These are phyloP conservation scores for Aspergillus thermomutatus DNA, from an alignment of 2,329 filamentous ascomycete genomes.

Conservation along the genomic window DNA sequence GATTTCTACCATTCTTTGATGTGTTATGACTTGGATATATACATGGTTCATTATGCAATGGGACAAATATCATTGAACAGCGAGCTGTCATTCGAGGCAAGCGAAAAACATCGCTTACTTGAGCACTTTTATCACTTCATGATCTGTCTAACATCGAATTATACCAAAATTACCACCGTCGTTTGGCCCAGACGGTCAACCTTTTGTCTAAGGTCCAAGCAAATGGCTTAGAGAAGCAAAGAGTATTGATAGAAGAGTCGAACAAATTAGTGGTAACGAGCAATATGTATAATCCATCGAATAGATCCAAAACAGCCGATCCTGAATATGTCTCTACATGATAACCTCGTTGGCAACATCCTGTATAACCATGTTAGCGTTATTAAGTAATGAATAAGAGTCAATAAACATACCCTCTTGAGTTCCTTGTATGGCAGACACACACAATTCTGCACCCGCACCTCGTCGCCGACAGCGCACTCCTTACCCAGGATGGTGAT, in stretches of 20 bases:
- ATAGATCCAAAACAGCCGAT: constrained; percentile 10
- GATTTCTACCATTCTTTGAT: not conserved
- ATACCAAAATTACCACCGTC: too few relatives aligned
- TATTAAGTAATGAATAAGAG: not conserved
- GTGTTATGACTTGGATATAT: constrained; percentile 1
- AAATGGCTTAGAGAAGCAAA: not conserved
- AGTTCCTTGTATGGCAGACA: constrained; percentile 97
- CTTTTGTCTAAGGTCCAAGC: too few relatives aligned
- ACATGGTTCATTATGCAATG: not conserved
- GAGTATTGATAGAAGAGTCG: not conserved
- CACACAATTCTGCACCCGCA: constrained; percentile 95
- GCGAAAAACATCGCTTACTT: too few relatives aligned
- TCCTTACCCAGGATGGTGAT: constrained; percentile 98
- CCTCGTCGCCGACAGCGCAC: constrained; percentile 87
- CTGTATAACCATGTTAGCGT: constrained; percentile 17
- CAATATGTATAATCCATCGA: constrained; percentile 15
- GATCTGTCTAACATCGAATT: too few relatives aligned
- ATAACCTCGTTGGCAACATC: constrained; percentile 64
- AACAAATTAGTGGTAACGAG: not conserved
- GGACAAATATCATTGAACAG: too few relatives aligned
- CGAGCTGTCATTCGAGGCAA: too few relatives aligned
- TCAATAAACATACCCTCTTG: constrained; percentile 69
- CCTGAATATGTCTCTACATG: constrained; percentile 60
- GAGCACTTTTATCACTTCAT: too few relatives aligned
- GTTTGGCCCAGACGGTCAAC: too few relatives aligned